Base-by-base conservation (phyloP, 2,329 filamentous ascomycete species). In the Alternaria ventricosa region DNA sequence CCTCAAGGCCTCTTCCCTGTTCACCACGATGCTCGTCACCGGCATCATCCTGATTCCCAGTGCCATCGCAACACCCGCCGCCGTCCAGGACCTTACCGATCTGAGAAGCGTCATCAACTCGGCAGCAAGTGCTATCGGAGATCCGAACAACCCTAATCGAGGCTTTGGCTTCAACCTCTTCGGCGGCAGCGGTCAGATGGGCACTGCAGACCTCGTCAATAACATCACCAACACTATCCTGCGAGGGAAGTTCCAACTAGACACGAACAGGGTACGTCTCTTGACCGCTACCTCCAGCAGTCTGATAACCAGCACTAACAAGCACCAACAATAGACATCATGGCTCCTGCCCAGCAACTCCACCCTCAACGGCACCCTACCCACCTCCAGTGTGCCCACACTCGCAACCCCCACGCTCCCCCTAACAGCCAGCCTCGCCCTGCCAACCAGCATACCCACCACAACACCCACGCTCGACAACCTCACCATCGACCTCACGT, bases 211-310 rank as follows among this genome's bases (percentile, higher is more conserved):
- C 56, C 65, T 78, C 15, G 61, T 79, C 27, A 65, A 71, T 57
- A 80, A 79, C 55, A 71, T 79, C 54, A 79, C 75, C 8, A 71
- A 56, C 9, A 74, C 73, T 7, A 70, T 79, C 10, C 46, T 79
- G 54, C 63, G 66, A 36, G 68, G 69, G 5, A 79, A 78, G 57
- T 79, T 68, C 12, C 70, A 75, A 56, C 61, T 79, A 9, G 71
- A 78, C 47, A 71, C 68, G 8, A 72, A 80, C 64, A 70, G 70
- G 67, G 78, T 76, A 66, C 5, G 55, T 41, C 13, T 22, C 15
- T 47, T 44, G 11, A 2, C 7, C 23, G n/a, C 5, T 25, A 33
- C 1, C 53, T 28, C 47, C 3, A 15, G n/a, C 46, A 27, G 9
- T 1, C 8, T 28, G 6, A 6, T 7, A 6, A 11, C 6, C 49